Base-by-base conservation (phyloP, 305 asterid genomes). In the Solanum hybrid region DNA sequence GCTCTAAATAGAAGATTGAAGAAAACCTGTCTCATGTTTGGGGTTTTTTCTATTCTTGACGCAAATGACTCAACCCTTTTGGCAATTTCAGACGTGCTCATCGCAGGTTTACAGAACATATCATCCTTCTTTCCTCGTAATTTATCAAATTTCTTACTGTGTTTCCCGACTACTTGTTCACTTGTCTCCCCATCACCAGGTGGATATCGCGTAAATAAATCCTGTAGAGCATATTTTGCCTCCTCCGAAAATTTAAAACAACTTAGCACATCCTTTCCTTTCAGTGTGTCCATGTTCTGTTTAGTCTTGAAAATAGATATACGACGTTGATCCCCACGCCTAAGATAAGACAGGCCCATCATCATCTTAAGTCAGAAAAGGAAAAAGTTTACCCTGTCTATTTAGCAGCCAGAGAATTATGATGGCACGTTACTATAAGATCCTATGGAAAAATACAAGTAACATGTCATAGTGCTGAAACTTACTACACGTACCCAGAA, bases 201-300 rank as follows among this genome's bases (percentile, higher is more conserved):
- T 80, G 99, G 99, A 89, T 93, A 93, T 64, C 32, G 94, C 90
- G 94, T 92, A 92, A 97, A 97, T 87, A 95, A 89, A 92, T 95
- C 98, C 90, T 92, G 94, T 90, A 97, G 93, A 90, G 92, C 93
- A 91, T 91, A 89, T 89, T 92, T 94, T 45, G 98, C 91, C 85
- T 91, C 94, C 90, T 91, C 95, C 51, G 98, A 95, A 93, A 96
- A 97, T 89, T 89, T 92, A 88, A 95, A 96, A 77, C 94, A 87
- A 79, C 89, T 91, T 72, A 93, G 92, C 12, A 76, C 93, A 76
- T 93, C 97, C 92, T 90, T 91, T 90, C 79, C 91, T 87, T 93
- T 89, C 81, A 12, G 78, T n/a, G 78, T 80, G 73, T 88, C 91
- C 60, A 11, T 79, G 86, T 72, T 88, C 91, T 90, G 94, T 85